A percentile compares a stretch with the other conserved stretches of the same genome.
Conservation (phyloP, 148 eudicot genomes). For the Rhododendron simsii region DNA sequence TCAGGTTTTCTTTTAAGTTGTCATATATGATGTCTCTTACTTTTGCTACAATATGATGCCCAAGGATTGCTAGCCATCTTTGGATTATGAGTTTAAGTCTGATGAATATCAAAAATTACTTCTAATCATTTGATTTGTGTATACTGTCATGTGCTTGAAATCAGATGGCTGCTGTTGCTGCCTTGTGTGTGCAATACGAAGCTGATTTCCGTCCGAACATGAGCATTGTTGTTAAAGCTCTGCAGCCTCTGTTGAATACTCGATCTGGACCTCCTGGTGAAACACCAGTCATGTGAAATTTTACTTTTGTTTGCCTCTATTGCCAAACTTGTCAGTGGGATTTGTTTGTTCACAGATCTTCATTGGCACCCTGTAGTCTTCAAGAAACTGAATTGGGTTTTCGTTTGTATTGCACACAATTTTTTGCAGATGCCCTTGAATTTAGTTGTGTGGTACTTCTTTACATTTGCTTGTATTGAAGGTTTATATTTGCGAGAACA, state of each 20-base stretch:
- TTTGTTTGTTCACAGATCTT: not conserved
- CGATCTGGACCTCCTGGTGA: conserved; percentile 46
- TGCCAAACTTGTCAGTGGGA: conserved; percentile 10
- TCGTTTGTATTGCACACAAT: not conserved
- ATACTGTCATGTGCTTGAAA: conserved; percentile 9
- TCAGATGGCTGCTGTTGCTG: conserved; percentile 92
- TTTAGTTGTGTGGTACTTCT: not conserved
- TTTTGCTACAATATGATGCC: not conserved
- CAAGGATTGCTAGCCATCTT: not conserved
- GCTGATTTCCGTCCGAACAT: conserved; percentile 79
- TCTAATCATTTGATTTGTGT: not conserved
- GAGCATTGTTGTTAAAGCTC: conserved; percentile 80
- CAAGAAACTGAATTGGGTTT: not conserved
- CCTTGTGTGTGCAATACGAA: conserved; percentile 80
- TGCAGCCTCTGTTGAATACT: conserved; percentile 69
- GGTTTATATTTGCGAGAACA: not conserved
- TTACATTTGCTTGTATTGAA: not conserved
- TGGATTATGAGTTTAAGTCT: not conserved
- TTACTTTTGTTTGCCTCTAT: not conserved
- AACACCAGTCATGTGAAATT: conserved; percentile 29
- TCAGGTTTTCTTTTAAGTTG: not conserved
- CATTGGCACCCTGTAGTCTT: not conserved
- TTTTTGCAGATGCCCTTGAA: not conserved
- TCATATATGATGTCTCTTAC: not conserved
- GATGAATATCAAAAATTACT: not conserved